Base-by-base conservation (phyloP, 2,329 filamentous ascomycete genomes). In the Colletotrichum cuscutae region DNA sequence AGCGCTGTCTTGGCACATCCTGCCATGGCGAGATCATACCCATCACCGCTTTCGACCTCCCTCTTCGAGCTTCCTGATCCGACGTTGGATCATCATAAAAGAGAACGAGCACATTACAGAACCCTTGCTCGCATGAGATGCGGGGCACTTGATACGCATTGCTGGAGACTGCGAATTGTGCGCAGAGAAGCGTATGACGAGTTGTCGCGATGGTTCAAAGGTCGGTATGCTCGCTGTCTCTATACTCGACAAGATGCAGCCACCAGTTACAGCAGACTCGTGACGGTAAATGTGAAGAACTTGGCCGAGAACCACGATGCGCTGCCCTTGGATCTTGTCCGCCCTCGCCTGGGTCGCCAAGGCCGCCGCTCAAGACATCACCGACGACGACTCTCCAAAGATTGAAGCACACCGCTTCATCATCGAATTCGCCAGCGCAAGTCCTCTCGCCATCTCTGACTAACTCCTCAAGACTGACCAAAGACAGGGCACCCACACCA, bases 361-460 rank as follows among this genome's bases (percentile, higher is more conserved):
- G 6, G n/a, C 24, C 26, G 9, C 60, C 32, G 54, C 65, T 4
- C 65, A 65, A 6, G 60, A 60, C 7, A 49, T 54, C 4, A 19
- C 5, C 26, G 15, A 32, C 0, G 52, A 65, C 2, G 12, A 11
- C 15, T 4, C 35, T 22, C 30, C n/a, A 11, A 63, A 66, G 22
- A 22, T 57, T 37, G 67, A 73, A n/a, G 54, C 71, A 15, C 59
- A 67, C 22, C 71, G 71, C 42, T 71, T 73, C 71, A 73, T 73
- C 26, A 22, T 73, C 19, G 71, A 71, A 57, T 73, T 73, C 24
- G 61, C 68, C 24, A 71, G 22, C 30, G 67, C 62, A 30, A 49
- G 52, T 53, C 52, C 15, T 35, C 4, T 6, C 22, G 15, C 4
- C 4, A 12, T 12, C 26, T 3, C 2, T 11, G 1, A 49, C 2